Conservation (phyloP, 1,284 basidiomycete species). For the Anthracocystis panici-leucophaei region DNA sequence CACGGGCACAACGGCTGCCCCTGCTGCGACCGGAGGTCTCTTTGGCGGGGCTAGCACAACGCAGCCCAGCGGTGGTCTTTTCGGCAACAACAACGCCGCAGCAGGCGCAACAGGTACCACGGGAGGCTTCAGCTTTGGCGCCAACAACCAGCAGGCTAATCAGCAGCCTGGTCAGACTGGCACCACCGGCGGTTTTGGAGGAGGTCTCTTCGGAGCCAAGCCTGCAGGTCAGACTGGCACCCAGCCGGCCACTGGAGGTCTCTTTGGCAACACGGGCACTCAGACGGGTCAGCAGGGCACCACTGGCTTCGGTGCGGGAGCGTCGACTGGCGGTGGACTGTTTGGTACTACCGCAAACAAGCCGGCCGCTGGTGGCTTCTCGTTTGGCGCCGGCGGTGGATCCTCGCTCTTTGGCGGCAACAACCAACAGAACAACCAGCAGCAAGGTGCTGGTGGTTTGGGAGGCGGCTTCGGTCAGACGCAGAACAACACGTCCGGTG, state of each 20-base stretch:
- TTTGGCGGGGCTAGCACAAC: conserved; percentile 67
- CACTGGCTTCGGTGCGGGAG: conserved; percentile 47
- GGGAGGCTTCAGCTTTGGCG: conserved; percentile 55
- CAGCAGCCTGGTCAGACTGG: conserved; percentile 48
- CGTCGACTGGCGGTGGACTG: conserved; percentile 58
- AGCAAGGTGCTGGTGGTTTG: conserved; percentile 39
- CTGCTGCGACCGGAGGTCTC: conserved; percentile 70
- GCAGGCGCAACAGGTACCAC: conserved; percentile 29
- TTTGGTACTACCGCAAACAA: conserved; percentile 67
- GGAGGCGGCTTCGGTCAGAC: conserved; percentile 46
- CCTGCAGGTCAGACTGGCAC: conserved; percentile 55
- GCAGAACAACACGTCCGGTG: conserved; percentile 35
- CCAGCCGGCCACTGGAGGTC: conserved; percentile 66
- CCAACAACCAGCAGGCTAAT: conserved; percentile 34
- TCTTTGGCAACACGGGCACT: conserved; percentile 64
- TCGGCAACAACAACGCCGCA: conserved; percentile 35
- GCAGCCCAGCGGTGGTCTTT: conserved; percentile 55
- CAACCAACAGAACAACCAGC: conserved; percentile 43
- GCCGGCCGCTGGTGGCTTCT: conserved; percentile 52
- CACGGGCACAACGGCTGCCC: conserved; percentile 46
- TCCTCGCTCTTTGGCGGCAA: conserved; percentile 59
- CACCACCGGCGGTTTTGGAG: conserved; percentile 54
- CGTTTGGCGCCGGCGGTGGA: conserved; percentile 62
- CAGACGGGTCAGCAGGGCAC: conserved; percentile 62
- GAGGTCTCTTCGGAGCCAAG: conserved; percentile 64